Base-by-base conservation (phyloP, 2,329 filamentous ascomycete genomes). In the Aspergillus sp. region DNA sequence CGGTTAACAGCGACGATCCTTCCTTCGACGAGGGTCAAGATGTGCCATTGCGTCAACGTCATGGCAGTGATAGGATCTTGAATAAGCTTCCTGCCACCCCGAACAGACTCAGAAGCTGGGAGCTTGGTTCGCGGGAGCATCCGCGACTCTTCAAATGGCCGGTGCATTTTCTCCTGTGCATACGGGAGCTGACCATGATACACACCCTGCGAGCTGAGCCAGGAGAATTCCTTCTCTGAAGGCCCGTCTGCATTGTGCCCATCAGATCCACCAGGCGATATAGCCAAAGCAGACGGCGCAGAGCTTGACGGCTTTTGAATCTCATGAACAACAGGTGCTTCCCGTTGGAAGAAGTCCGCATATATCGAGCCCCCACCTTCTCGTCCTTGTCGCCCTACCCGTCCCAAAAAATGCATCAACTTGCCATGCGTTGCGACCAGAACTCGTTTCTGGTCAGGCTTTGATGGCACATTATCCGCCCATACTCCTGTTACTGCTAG, bases 31-130 rank as follows among this genome's bases (percentile, higher is more conserved):
- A 98, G 76, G 54, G 84, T 82, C 19, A 98, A 69, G 44, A 96
- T 83, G 65, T 98, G 93, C 86, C 93, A 98, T 61, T 95, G 90
- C 5, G 90, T 95, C 53, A 98, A 73, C 0, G 86, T 83, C 65
- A 95, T 84, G 0, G 88, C 88, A 37, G 84, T 82, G 35, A 96
- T 84, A 1, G 81, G 77, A 50, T 94, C 88, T 46, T 86, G 79
- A 0, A 82, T 76, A 32, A 83, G 69, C 52, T 82, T 85, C 52
- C 78, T 81, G 20, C 84, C 76, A 32, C 82, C 84, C 51, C 80
- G 79, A 1, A 81, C 72, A 7, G 80, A 79, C 52, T 90, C 84
- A 0, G 82, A 76, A 2, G 81, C 77, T 1, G 87, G 81, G 38
- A 97, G 79, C 49, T 89, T 83, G 1, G 87, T 81, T 60, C 81